Conservation (phyloP, 2,329 filamentous ascomycete species). For the Penicillium sp. region DNA sequence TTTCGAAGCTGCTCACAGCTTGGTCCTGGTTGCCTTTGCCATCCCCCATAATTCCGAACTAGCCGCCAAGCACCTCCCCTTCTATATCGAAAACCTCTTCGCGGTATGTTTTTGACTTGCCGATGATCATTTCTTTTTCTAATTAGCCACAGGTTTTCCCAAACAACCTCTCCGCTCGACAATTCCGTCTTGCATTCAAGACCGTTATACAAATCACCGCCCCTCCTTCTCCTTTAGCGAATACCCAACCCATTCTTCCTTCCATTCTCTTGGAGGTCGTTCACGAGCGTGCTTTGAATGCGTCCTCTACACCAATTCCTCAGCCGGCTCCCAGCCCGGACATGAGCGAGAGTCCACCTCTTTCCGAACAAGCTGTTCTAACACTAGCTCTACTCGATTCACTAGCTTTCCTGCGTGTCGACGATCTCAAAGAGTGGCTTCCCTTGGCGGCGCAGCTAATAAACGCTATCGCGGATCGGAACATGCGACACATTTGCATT, state of each 20-base stretch:
- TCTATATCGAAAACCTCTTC: constrained; percentile 82
- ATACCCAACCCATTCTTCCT: constrained; percentile 73
- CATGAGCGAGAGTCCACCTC: constrained; percentile 33
- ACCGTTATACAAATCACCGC: constrained; percentile 80
- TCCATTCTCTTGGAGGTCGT: constrained; percentile 80
- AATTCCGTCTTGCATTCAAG: constrained; percentile 86
- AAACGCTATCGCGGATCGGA: constrained; percentile 62
- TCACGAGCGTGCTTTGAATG: constrained; percentile 62
- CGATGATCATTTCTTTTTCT: background rate
- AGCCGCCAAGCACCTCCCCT: constrained; percentile 71
- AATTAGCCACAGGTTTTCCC: constrained; percentile 65
- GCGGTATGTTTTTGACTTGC: constrained; percentile 40
- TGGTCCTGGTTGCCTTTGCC: constrained; percentile 77
- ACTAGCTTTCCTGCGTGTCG: constrained; percentile 70
- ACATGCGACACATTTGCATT: constrained; percentile 66
- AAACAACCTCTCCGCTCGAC: constrained; percentile 72
- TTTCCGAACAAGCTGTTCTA: constrained; percentile 76
- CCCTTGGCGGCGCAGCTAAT: constrained; percentile 69
- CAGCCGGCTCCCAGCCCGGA: constrained; percentile 39
- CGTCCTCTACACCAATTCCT: constrained; percentile 53
- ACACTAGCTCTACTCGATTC: constrained; percentile 77
- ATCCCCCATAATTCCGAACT: constrained; percentile 75
- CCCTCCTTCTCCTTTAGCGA: constrained; percentile 74
- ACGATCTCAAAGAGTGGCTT: constrained; percentile 78
- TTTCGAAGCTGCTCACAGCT: constrained; percentile 87